Conservation (phyloP, 805 yeast genomes). For the Grigorovia yakushimaensis region DNA sequence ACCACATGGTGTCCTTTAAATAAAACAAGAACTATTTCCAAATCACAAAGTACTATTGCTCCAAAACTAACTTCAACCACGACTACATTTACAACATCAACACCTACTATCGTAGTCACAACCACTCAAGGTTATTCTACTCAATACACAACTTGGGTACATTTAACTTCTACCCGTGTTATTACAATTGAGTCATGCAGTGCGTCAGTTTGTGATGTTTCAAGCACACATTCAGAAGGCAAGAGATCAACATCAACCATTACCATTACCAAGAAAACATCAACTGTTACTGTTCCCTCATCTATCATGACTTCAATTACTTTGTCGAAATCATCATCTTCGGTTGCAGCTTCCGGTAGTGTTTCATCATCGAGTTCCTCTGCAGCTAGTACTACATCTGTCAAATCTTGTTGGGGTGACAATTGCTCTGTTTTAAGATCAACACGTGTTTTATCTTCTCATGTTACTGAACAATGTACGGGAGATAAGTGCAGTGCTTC, state of each 20-base stretch:
- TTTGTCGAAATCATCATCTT: background rate
- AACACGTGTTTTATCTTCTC: too few relatives aligned
- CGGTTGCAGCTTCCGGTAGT: background rate
- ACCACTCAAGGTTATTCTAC: slow-evolving; percentile 7
- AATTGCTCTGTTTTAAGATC: too few relatives aligned
- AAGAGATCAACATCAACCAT: background rate
- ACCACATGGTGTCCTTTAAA: slow-evolving; percentile 35
- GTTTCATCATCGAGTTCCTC: background rate
- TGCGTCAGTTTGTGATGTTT: background rate
- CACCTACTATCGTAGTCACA: slow-evolving; percentile 2
- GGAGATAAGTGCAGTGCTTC: too few relatives aligned
- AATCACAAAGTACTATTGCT: background rate
- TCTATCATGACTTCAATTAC: background rate
- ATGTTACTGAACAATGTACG: too few relatives aligned
- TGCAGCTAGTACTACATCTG: background rate
- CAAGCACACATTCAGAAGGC: background rate
- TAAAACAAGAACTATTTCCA: background rate
- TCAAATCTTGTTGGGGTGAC: too few relatives aligned
- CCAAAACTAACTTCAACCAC: slow-evolving; percentile 2
- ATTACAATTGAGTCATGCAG: slow-evolving; percentile 7
- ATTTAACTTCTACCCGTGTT: slow-evolving; percentile 8
- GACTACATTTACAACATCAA: slow-evolving; percentile 1
- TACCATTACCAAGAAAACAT: background rate
- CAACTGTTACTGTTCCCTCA: background rate
- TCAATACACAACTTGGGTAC: slow-evolving; percentile 36